These are phyloP conservation scores for Mrakia frigida DNA, from an alignment of 768 basidiomycete species.

Conservation along the genomic window DNA sequence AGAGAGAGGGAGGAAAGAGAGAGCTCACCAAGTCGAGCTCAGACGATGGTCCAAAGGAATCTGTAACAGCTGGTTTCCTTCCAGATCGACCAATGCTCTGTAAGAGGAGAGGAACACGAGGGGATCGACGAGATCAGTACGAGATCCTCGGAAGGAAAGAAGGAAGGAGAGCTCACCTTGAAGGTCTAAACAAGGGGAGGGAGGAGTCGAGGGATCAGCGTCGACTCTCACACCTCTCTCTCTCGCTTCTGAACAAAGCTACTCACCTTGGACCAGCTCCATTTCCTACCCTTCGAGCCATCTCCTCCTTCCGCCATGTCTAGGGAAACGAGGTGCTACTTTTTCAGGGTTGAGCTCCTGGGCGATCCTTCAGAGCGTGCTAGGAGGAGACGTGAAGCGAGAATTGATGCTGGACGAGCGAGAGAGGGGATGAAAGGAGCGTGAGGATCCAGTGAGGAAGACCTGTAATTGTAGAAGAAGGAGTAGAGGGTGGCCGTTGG, in stretches of 20 bases:
- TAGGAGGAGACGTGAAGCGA: too few species aligned
- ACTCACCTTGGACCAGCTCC: slow-evolving; percentile 10
- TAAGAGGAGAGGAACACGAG: background rate
- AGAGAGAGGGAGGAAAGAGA: background rate
- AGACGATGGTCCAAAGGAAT: background rate
- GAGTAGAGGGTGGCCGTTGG: too few species aligned
- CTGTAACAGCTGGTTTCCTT: background rate
- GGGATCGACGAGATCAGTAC: background rate
- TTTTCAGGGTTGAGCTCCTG: background rate
- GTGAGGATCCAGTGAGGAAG: too few species aligned
- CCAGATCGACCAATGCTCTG: slow-evolving; percentile 9
- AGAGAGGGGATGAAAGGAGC: too few species aligned
- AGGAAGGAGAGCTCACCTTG: slow-evolving; percentile 14
- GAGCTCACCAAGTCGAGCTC: slow-evolving; percentile 10
- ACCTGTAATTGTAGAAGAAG: too few species aligned
- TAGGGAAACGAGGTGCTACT: background rate
- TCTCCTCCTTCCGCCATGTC: background rate
- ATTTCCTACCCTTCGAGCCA: background rate
- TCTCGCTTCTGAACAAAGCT: background rate
- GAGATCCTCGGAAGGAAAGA: background rate
- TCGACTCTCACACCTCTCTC: too few species aligned
- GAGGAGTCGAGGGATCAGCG: background rate
- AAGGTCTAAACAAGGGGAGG: background rate
- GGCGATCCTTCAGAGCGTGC: background rate
- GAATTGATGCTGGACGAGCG: too few species aligned